These are phyloP conservation scores for Psilocybe sp. DNA, from an alignment of 768 basidiomycete species.

Conservation along the genomic window DNA sequence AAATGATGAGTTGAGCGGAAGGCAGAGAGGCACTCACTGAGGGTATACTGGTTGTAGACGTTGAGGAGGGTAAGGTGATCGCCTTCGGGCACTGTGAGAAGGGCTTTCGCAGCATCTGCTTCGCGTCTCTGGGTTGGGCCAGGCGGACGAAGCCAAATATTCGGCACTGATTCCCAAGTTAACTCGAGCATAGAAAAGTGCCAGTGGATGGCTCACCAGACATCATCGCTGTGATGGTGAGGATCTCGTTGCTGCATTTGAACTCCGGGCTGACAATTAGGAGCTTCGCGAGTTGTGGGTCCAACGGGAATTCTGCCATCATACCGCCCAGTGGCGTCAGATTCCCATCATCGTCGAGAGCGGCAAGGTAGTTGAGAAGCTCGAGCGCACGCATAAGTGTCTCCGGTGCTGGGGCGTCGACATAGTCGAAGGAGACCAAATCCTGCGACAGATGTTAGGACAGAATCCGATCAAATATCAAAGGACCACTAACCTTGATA, in stretches of 20 bases:
- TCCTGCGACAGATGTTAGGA: constrained; percentile 41
- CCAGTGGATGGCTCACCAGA: constrained; percentile 56
- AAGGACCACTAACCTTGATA: constrained; percentile 55
- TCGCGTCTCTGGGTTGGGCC: constrained; percentile 77
- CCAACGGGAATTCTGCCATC: constrained; percentile 99
- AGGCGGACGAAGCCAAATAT: constrained; percentile 85
- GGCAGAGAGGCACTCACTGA: constrained; percentile 47
- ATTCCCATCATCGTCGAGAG: constrained; percentile 92
- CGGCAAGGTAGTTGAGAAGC: constrained; percentile 86
- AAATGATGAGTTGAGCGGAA: no score
- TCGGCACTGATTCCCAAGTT: constrained; percentile 59
- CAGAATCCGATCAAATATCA: not conserved
- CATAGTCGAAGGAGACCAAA: constrained; percentile 83
- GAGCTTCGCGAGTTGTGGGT: constrained; percentile 95
- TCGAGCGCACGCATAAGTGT: constrained; percentile 97
- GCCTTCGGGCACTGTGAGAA: constrained; percentile 89
- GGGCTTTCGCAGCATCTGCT: constrained; percentile 88
- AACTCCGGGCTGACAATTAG: constrained; percentile 94
- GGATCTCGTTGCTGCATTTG: constrained; percentile 91
- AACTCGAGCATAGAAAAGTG: not conserved
- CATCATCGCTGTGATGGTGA: constrained; percentile 95
- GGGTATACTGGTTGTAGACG: constrained; percentile 89
- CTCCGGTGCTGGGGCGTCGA: constrained; percentile 93
- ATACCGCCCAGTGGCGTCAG: constrained; percentile 82
- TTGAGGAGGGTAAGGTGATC: constrained; percentile 95